Evolutionary conservation across 2,329 filamentous ascomycete species (phyloP).

Genomic region (Penicillium sp.): DNA sequence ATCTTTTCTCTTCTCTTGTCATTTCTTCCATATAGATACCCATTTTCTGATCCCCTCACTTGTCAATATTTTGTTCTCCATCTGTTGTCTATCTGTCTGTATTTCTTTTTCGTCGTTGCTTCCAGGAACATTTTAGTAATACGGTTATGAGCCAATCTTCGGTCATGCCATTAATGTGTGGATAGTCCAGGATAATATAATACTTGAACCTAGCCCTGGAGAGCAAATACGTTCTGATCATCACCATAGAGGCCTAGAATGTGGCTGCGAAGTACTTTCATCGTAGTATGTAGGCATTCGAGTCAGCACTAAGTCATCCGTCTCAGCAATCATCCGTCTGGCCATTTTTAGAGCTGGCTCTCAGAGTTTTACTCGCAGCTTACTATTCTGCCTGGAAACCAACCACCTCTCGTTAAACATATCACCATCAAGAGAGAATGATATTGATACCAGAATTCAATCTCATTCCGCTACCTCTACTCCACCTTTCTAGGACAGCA

Average conservation of each 20-base stretch:
- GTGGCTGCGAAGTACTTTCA: constrained; percentile 7
- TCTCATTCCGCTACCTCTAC: not conserved
- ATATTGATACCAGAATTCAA: not conserved
- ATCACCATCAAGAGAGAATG: not conserved
- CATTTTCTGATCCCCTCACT: constrained; percentile 12
- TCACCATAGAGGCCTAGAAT: constrained; percentile 4
- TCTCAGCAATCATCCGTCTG: no score
- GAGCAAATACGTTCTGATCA: not conserved
- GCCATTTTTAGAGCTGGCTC: no score
- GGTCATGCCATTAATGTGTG: not conserved
- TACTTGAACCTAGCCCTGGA: constrained; percentile 7
- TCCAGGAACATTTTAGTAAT: not conserved
- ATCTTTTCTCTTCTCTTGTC: constrained; percentile 6
- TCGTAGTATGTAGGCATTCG: no score
- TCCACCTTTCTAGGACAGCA: not conserved
- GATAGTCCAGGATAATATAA: constrained; percentile 5
- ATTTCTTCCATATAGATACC: constrained; percentile 19
- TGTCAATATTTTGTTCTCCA: not conserved
- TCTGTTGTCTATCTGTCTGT: constrained; percentile 3
- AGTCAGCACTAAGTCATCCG: no score
- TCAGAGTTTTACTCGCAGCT: no score
- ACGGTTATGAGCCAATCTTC: not conserved
- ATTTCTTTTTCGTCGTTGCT: not conserved
- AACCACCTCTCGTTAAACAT: not conserved
- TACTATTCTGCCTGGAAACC: not conserved